Percentiles rank a stretch among this genome's conserved stretches.
phyloP scores from a whole-genome alignment of 495 filamentous ascomycete genomes.

The Venustampulla echinocandica region DNA sequence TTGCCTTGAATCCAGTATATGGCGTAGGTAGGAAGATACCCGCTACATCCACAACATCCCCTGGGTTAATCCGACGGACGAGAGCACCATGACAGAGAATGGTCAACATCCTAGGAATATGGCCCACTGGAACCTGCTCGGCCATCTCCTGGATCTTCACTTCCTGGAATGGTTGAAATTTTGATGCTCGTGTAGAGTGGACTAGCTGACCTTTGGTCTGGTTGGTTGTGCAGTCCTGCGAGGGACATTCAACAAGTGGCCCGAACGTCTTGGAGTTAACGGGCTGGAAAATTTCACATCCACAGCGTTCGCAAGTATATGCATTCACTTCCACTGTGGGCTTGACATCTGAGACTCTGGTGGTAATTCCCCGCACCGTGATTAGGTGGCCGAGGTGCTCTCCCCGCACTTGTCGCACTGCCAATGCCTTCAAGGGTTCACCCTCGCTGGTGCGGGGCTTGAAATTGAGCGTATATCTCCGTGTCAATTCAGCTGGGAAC shows the following conservation, averaged over 20 bases:
- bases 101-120: constrained; percentile 86
- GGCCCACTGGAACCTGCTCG: constrained; percentile 94
- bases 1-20: constrained; percentile 95
- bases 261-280: constrained; percentile 84
- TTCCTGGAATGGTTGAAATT: constrained; percentile 96
- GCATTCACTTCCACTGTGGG: constrained; percentile 94
- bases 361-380: constrained; percentile 89
- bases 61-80: constrained; percentile 79
- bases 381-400: constrained; percentile 90
- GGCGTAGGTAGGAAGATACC: constrained; percentile 96
- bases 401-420: constrained; percentile 84
- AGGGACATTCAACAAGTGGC: constrained; percentile 77
- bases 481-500: constrained; percentile 86
- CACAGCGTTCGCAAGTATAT: constrained; percentile 93
- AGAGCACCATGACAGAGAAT: constrained; percentile 81
- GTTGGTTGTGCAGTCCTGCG: constrained; percentile 79
- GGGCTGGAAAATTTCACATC: constrained; percentile 95
- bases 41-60: constrained; percentile 85
- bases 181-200: constrained; percentile 86
- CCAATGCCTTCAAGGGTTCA: constrained; percentile 73
- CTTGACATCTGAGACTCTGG: constrained; percentile 94
- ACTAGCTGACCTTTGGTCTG: constrained; percentile 89
- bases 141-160: constrained; percentile 98
- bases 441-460: constrained; percentile 73
- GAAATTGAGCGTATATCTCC: constrained; percentile 91